These are phyloP conservation scores for Teratosphaeria viscida DNA, from an alignment of 2,329 filamentous ascomycete genomes.

Conservation along the genomic window DNA sequence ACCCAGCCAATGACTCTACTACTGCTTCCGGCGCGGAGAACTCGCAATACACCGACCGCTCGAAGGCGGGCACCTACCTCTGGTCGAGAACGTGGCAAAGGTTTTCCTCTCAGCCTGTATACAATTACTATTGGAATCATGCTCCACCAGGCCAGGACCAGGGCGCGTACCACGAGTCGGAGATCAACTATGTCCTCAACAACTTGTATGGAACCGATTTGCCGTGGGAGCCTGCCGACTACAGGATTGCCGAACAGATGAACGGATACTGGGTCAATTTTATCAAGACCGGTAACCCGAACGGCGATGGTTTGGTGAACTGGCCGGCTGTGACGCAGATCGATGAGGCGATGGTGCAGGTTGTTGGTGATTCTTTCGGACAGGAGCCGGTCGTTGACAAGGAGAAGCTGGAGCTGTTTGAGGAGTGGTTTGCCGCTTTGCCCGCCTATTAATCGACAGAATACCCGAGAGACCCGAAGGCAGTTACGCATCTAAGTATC, in stretches of 20 bases:
- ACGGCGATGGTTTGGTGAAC: slow-evolving; percentile 14
- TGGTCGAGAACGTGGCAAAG: background rate
- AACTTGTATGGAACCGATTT: background rate
- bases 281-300: slow-evolving; percentile 41
- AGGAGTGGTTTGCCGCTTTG: background rate
- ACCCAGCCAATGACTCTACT: background rate
- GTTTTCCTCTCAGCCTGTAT: background rate
- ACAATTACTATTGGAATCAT: background rate
- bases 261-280: slow-evolving; percentile 42
- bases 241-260: background rate
- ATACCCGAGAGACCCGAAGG: background rate
- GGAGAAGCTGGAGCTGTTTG: background rate
- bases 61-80: background rate
- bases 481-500: background rate
- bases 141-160: background rate
- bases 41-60: background rate
- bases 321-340: slow-evolving; percentile 23
- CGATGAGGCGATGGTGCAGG: slow-evolving; percentile 35
- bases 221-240: background rate
- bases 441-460: background rate
- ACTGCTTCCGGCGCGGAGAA: background rate
- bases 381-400: background rate
- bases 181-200: background rate
- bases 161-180: background rate
- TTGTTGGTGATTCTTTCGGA: background rate